These are phyloP conservation scores for Puccinia triticina DNA, from an alignment of 1,284 basidiomycete genomes.

Conservation along the genomic window DNA sequence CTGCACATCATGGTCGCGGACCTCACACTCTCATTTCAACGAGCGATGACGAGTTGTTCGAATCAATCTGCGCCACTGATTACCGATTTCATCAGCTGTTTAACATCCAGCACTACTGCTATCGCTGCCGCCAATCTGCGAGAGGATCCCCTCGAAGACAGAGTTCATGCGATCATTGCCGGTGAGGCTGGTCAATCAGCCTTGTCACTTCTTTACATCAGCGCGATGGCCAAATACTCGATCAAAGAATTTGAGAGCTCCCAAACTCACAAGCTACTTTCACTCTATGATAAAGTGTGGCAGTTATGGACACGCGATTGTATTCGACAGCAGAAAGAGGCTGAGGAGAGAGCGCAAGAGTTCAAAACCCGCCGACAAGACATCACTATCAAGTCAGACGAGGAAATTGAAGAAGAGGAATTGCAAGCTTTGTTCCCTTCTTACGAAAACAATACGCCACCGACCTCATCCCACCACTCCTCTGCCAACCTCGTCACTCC, in stretches of 20 bases:
- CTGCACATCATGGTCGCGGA: constrained; percentile 35
- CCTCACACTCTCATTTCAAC: constrained; percentile 29
- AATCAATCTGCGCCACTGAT: neutral
- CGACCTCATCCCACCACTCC: neutral
- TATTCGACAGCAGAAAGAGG: constrained; percentile 70
- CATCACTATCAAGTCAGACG: constrained; percentile 70
- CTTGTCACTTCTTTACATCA: constrained; percentile 65
- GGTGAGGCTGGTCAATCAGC: constrained; percentile 38
- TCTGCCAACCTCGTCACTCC: constrained; percentile 20
- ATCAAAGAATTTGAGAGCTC: constrained; percentile 61
- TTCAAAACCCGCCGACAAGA: constrained; percentile 74
- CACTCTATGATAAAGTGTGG: constrained; percentile 71
- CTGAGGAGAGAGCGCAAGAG: constrained; percentile 72
- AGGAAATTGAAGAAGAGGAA: constrained; percentile 62
- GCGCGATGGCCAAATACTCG: constrained; percentile 63
- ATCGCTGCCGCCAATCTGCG: constrained; percentile 42
- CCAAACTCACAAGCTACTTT: constrained; percentile 56
- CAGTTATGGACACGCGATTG: constrained; percentile 82
- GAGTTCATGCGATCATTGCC: constrained; percentile 1
- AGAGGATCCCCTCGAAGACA: neutral
- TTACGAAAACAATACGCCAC: constrained; percentile 60
- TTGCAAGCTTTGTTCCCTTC: constrained; percentile 57
- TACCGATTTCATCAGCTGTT: constrained; percentile 5
- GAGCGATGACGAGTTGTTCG: neutral
- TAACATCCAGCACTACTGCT: constrained; percentile 9